Evolutionary conservation across 768 basidiomycete genomes (phyloP).

Genomic region (Lyophyllum atratum): DNA sequence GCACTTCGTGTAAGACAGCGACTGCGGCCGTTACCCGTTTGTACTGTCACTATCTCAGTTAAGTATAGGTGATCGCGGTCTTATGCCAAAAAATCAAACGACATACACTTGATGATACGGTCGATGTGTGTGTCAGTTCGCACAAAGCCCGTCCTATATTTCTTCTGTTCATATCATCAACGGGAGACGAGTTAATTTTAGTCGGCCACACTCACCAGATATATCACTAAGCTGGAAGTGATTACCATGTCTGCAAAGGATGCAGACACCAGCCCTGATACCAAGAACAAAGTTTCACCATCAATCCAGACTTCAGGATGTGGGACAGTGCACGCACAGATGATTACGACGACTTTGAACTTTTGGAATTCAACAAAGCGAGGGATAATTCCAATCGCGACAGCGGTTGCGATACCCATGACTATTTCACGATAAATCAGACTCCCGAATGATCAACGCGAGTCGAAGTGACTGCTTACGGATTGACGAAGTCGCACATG

Average conservation of each 20-base stretch:
- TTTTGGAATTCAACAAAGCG: slow-evolving; percentile 24
- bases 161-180: slow-evolving; percentile 23
- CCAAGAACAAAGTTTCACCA: neutral
- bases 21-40: slow-evolving; percentile 24
- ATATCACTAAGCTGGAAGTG: neutral
- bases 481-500: slow-evolving; percentile 9
- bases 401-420: slow-evolving; percentile 23
- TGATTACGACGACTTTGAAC: slow-evolving; percentile 23
- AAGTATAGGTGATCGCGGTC: neutral
- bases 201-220: neutral
- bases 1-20: neutral
- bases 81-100: neutral
- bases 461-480: slow-evolving; percentile 14
- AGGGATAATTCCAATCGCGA: slow-evolving; percentile 19
- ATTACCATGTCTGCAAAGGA: neutral
- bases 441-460: neutral
- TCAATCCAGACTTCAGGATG: neutral
- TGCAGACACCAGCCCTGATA: neutral
- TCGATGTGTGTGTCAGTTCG: slow-evolving; percentile 40
- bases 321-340: slow-evolving; percentile 9
- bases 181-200: neutral
- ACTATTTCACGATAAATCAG: slow-evolving; percentile 11
- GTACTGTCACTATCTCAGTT: slow-evolving; percentile 28
- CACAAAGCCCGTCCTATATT: slow-evolving; percentile 38
- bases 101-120: slow-evolving; percentile 36